Base-by-base conservation (phyloP, 2,329 filamentous ascomycete species). In the Fusarium subtropicale region DNA sequence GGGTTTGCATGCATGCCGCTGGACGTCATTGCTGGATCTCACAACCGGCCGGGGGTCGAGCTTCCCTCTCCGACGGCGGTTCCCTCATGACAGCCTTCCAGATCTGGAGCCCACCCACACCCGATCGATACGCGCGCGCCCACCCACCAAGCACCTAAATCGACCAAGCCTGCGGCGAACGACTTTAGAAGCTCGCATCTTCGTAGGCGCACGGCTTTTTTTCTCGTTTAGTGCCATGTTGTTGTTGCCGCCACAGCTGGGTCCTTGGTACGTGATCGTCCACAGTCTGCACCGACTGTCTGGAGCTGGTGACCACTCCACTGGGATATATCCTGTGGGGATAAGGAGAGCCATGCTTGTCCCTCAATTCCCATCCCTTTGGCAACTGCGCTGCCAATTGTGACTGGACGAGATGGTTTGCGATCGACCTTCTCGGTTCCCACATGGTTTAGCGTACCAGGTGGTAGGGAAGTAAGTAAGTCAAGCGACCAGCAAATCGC, bases 71-170 rank as follows among this genome's bases (percentile, higher is more conserved):
- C 48, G 48, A 54, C 52, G 53, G 42, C 55, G 68, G 68, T 68
- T 71, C 68, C 64, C 51, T 68, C 51, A 68, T 70, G 68, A 70
- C 68, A 70, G 68, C 56, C 65, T 67, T 61, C 64, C 52, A 70
- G 68, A 71, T 71, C 68, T 52, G 64, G 63, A 65, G 59, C 36
- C 66, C 64, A 70, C 68, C 42, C 67, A 71, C 68, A 68, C 64
- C 56, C 55, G 64, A 70, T 70, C 68, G 64, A 70, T 71, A 60
- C 59, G 58, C 59, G 52, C 48, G 36, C n/a, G 45, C 58, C n/a
- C 59, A 56, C 44, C 64, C 59, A 71, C 59, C 59, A 64, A 54
- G 52, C 44, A 34, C 53, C 64, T 61, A 65, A 68, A 68, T 68
- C 59, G 55, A 48, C 52, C 64, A 64, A 65, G 44, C 50, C 16